Evolutionary conservation across 345 rosid species (phyloP).

Genomic region (Durio zibethinus): DNA sequence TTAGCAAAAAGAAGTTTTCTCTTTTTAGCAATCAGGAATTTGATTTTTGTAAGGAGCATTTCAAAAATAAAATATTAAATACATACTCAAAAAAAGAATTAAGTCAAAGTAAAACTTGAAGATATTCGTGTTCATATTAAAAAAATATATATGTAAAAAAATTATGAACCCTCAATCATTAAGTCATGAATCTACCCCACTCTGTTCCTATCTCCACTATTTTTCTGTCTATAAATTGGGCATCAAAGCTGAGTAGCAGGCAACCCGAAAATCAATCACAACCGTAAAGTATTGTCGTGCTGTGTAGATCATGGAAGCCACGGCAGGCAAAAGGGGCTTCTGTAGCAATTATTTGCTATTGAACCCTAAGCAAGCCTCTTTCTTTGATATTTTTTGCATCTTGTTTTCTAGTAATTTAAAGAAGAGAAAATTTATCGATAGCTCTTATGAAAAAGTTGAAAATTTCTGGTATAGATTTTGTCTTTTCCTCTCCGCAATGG

Average conservation of each 20-base stretch:
- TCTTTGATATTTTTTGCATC: conserved; percentile 42
- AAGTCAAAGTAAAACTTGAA: too few relatives aligned
- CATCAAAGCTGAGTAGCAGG: not conserved
- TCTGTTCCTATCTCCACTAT: not conserved
- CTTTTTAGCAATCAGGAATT: too few relatives aligned
- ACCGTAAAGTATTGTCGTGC: not conserved
- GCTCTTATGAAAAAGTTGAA: conserved; percentile 31
- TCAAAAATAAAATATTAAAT: too few relatives aligned
- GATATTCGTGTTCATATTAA: too few relatives aligned
- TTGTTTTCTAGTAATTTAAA: conserved; percentile 38
- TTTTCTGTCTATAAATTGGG: not conserved
- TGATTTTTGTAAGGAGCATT: too few relatives aligned
- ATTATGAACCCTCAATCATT: not conserved
- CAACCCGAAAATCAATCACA: not conserved
- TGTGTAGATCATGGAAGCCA: conserved; percentile 12
- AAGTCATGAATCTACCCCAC: not conserved
- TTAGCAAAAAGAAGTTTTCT: too few relatives aligned
- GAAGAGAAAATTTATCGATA: conserved; percentile 42
- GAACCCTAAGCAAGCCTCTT: conserved; percentile 46
- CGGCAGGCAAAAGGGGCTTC: conserved; percentile 34
- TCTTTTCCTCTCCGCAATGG: conserved; percentile 47
- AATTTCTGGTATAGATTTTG: conserved; percentile 49
- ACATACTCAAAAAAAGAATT: too few relatives aligned
- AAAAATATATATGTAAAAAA: not conserved
- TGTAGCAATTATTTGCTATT: conserved; percentile 44